Percentiles rank a stretch among this genome's conserved stretches.
Evolutionary conservation across 1,139 yeast species (phyloP).

Genomic region (Hanseniaspora uvarum): DNA sequence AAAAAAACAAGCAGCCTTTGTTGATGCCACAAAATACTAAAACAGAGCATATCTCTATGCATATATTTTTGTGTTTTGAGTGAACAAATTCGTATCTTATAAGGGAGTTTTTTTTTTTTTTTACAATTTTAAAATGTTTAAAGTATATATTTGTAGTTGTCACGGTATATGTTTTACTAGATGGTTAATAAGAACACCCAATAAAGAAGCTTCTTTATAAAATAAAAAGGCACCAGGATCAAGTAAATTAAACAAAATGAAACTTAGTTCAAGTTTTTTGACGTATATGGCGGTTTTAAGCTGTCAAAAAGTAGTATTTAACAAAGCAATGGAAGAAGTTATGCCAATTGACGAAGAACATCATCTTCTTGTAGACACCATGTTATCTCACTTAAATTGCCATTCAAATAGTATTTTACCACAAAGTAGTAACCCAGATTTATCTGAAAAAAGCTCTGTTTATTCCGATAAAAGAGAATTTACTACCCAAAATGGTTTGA

Average conservation of each 20-base stretch:
- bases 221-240: too few relatives aligned
- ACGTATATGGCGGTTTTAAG: neutral
- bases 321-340: neutral
- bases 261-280: neutral
- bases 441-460: neutral
- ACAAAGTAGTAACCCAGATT: neutral
- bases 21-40: too few relatives aligned
- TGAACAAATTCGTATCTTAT: too few relatives aligned
- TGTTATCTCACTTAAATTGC: slow-evolving; percentile 4
- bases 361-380: neutral
- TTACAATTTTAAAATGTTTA: too few relatives aligned
- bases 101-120: too few relatives aligned
- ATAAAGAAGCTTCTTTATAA: neutral
- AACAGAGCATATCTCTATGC: too few relatives aligned
- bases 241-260: neutral
- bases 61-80: too few relatives aligned
- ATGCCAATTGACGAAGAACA: neutral
- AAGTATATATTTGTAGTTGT: too few relatives aligned
- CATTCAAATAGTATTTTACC: neutral
- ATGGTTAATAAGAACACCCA: neutral
- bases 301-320: neutral
- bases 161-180: too few relatives aligned
- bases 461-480: neutral
- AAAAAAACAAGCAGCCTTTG: too few relatives aligned
- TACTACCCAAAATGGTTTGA: neutral